Evolutionary conservation across 2,329 filamentous ascomycete species (phyloP).

Genomic region (Aspergillus alliaceus): DNA sequence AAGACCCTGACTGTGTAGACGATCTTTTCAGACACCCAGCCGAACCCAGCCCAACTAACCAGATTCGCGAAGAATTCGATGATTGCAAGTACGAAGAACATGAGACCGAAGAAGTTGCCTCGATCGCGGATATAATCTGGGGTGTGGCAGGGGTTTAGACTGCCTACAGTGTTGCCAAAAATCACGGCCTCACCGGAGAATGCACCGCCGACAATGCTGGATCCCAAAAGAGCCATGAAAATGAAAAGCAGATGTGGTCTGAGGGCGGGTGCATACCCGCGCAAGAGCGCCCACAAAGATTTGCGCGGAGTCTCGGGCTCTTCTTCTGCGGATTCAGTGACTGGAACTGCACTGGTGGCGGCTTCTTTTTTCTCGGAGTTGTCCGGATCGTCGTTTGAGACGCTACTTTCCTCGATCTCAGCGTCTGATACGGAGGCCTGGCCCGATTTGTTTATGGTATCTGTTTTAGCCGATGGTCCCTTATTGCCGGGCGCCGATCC

Average conservation of each 20-base stretch:
- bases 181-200: conserved; percentile 60
- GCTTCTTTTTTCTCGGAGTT: conserved; percentile 14
- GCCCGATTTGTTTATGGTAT: conserved; percentile 28
- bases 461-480: conserved; percentile 50
- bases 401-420: conserved; percentile 20
- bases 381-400: conserved; percentile 7
- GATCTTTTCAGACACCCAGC: conserved; percentile 62
- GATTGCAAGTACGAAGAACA: conserved; percentile 62
- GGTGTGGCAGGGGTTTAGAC: conserved; percentile 55
- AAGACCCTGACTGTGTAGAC: conserved; percentile 64
- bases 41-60: conserved; percentile 59
- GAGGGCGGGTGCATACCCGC: conserved; percentile 27
- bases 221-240: conserved; percentile 50
- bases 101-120: conserved; percentile 56
- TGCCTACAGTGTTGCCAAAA: conserved; percentile 62
- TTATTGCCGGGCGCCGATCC: conserved; percentile 47
- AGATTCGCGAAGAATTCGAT: conserved; percentile 63
- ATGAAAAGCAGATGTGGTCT: conserved; percentile 47
- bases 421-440: conserved; percentile 25
- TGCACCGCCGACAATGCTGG: conserved; percentile 56
- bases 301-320: conserved; percentile 27
- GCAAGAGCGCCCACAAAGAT: conserved; percentile 28
- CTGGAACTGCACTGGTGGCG: conserved; percentile 17
- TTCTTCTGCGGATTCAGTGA: conserved; percentile 19
- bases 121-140: conserved; percentile 48